Evolutionary conservation across 2,329 filamentous ascomycete species (phyloP).

Genomic region (Bipolaris oryzae): DNA sequence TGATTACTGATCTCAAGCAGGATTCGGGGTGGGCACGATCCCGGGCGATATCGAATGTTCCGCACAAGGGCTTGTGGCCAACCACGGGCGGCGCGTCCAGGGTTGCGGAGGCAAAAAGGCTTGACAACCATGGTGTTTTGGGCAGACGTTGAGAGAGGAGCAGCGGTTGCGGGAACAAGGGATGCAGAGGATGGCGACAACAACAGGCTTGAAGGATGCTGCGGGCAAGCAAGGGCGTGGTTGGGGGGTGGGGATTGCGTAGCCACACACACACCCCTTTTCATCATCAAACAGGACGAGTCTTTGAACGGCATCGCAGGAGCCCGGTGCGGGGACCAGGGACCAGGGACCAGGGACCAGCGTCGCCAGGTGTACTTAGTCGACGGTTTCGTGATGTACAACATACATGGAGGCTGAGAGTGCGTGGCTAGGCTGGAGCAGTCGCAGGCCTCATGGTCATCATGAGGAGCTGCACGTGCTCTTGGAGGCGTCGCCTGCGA

Average conservation of each 20-base stretch:
- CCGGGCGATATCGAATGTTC: background rate
- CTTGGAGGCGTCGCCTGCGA: background rate
- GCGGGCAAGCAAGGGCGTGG: background rate
- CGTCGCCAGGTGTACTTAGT: background rate
- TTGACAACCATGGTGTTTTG: background rate
- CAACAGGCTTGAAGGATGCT: background rate
- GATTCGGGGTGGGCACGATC: background rate
- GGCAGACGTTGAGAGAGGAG: background rate
- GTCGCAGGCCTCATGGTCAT: background rate
- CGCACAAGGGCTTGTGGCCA: background rate
- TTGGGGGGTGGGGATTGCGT: too few species aligned
- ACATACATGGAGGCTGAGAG: background rate
- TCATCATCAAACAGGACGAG: background rate
- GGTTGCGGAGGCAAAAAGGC: background rate
- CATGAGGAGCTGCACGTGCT: background rate
- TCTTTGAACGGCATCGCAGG: background rate
- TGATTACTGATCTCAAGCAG: background rate
- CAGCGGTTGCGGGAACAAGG: background rate
- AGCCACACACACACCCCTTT: background rate
- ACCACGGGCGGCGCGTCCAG: background rate
- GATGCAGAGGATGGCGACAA: background rate
- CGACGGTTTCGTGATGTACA: conserved; percentile 3
- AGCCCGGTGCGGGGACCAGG: background rate
- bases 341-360: too few species aligned
- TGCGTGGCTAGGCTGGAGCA: background rate